Base-by-base conservation (phyloP, 352 stramenopile genomes). In the Phytopythium mirpurense region DNA sequence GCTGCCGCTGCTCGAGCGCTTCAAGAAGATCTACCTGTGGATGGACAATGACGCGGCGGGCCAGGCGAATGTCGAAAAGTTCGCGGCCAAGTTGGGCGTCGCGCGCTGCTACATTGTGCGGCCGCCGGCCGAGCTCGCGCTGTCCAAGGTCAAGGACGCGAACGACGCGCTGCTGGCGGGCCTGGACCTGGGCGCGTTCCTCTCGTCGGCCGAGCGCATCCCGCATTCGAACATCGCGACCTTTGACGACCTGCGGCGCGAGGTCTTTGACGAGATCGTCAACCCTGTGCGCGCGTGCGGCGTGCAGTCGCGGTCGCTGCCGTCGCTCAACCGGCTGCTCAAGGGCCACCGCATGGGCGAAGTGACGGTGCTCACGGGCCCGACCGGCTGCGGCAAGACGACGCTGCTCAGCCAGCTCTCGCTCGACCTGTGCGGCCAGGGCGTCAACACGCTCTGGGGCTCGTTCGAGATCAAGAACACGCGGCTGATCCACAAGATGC, bases 401-500 rank as follows among this genome's bases (percentile, higher is more conserved):
- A 98, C 94, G 10, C 54, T 98, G 15, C 63, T 98, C 7, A 97
- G 88, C 47, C 90, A 97, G 60, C 55, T 96, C n/a, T 93, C 82
- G 43, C 62, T 95, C 40, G 85, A 95, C 57, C 67, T 93, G 61
- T 99, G 62, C 83, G 90, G 93, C 41, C 92, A 98, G 56, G 94
- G 93, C n/a, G 86, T 98, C 37, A 98, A 95, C 62, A 98, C 96
- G 32, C 66, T 99, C 2, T 99, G 97, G 97, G 97, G 97, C 14
- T 97, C 87, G 31, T 99, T 99, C 57, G 97, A 99, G 78, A 98
- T 99, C 61, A 98, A 98, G 63, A 99, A 99, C 66, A 98, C 93
- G 42, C 74, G 89, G 11, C 65, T 99, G 16, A 87, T 99, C 49
- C 88, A 97, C 68, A 99, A 99, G 60, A 98, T 99, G 84, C 72